Evolutionary conservation across 352 stramenopile species (phyloP).

Genomic region (Phytophthora pini): DNA sequence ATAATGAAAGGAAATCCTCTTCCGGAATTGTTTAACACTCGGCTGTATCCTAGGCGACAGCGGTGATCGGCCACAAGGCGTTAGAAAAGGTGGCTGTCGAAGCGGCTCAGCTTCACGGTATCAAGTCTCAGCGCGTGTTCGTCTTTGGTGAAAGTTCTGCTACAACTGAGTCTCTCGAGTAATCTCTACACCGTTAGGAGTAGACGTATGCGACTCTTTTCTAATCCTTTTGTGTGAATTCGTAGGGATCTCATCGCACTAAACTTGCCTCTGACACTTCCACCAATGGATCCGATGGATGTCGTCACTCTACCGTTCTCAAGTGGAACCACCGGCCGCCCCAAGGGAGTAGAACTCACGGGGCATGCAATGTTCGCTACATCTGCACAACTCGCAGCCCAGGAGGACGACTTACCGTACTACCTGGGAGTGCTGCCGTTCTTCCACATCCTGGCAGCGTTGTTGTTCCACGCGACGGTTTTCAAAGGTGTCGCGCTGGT

Average conservation of each 20-base stretch:
- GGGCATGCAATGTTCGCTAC: constrained; percentile 69
- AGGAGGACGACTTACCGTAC: background rate
- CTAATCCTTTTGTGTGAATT: background rate
- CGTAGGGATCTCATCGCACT: constrained; percentile 23
- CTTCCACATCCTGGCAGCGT: constrained; percentile 96
- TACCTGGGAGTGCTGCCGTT: constrained; percentile 88
- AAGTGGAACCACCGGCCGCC: constrained; percentile 91
- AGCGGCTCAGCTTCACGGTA: constrained; percentile 11
- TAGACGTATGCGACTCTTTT: background rate
- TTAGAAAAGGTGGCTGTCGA: constrained; percentile 14
- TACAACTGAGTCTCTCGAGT: constrained; percentile 13
- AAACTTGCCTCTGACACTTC: constrained; percentile 31
- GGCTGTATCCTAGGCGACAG: constrained; percentile 14
- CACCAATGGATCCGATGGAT: constrained; percentile 35
- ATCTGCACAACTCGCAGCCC: constrained; percentile 1
- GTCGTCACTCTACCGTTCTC: constrained; percentile 87
- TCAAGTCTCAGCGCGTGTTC: constrained; percentile 20
- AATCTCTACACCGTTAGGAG: background rate
- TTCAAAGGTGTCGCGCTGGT: constrained; percentile 85
- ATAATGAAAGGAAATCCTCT: background rate
- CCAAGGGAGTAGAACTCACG: constrained; percentile 91
- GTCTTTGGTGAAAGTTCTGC: constrained; percentile 19
- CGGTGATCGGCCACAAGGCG: constrained; percentile 15
- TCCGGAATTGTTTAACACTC: background rate
- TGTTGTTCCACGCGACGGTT: constrained; percentile 83